Base-by-base conservation (phyloP, 2,329 filamentous ascomycete genomes). In the Ophiostoma himal-ulmi region DNA sequence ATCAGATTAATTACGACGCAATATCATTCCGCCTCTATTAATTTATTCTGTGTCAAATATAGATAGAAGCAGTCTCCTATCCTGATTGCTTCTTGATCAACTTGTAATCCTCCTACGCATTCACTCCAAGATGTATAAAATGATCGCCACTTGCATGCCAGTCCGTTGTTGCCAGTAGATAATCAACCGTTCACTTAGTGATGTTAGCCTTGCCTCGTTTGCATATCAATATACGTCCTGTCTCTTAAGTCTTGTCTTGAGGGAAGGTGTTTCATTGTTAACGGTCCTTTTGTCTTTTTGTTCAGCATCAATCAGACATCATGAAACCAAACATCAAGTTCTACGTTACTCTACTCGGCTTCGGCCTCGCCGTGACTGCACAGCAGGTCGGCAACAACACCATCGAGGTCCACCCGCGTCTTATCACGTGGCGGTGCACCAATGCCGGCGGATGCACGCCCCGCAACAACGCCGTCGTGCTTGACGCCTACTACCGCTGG, bases 401-500 rank as follows among this genome's bases (percentile, higher is more conserved):
- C 11, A 30, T 44, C 7, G 68, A 70, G 36, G 44, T 30, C 6
- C 68, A 70, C 44, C 68, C 68, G 11, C 60, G 62, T 41, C 68
- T 70, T n/a, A 70, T 62, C 1, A 70, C 62, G 17, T 70, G 44
- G 26, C 68, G 65, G 22, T 70, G 68, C 68, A 67, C 68, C 34
- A 54, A 57, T 26, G 68, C 62, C 5, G 44, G 62, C 62, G 68
- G 68, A 11, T 70, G 68, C n/a, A 57, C 5, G 3, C 60, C 68
- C 17, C 48, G 65, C 30, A 60, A 70, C 13, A 41, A 44, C 10
- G 60, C 68, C 6, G 68, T 88, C 67, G 81, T 83, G 48, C 77
- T 87, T 73, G 85, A 88, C 74, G 75, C 83, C 72, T 87, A 87
- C 79, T 88, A 85, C 84, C 82, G 85, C 70, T 87, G 85, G 85